Evolutionary conservation across 352 stramenopile species (phyloP).

Genomic region (Globisporangium iwayamae): DNA sequence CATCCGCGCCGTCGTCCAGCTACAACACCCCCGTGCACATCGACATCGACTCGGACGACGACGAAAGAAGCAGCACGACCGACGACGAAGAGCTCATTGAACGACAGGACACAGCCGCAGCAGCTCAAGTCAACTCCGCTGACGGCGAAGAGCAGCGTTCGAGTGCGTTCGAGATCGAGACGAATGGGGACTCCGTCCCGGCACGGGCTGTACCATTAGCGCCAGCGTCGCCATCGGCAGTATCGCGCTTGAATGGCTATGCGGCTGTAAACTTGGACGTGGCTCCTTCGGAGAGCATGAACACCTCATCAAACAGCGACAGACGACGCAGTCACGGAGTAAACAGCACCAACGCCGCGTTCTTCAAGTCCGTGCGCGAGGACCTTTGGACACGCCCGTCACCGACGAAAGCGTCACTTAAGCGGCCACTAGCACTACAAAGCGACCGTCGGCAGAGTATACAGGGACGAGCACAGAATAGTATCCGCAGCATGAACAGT

Average conservation of each 20-base stretch:
- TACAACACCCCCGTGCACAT: slow-evolving; percentile 1
- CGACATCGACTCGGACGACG: slow-evolving; percentile 7
- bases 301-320: not conserved
- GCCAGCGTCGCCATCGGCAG: not conserved
- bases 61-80: not conserved
- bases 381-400: slow-evolving; percentile 1
- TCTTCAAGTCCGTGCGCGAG: slow-evolving; percentile 6
- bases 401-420: slow-evolving; percentile 8
- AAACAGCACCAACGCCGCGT: not conserved
- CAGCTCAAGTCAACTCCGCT: not conserved
- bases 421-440: slow-evolving; percentile 8
- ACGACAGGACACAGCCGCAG: not conserved
- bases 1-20: not conserved
- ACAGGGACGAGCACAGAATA: not conserved
- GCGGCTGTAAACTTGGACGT: not conserved
- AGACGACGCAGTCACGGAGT: not conserved
- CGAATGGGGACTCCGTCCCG: not conserved
- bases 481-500: not conserved
- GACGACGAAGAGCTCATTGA: not conserved
- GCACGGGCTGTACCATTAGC: not conserved
- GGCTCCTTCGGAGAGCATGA: not conserved
- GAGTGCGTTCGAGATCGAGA: not conserved
- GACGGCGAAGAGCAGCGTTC: not conserved
- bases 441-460: not conserved
- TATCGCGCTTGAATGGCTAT: slow-evolving; percentile 4